Conservation (phyloP, 2,329 filamentous ascomycete genomes). For the Aspergillus ustus region DNA sequence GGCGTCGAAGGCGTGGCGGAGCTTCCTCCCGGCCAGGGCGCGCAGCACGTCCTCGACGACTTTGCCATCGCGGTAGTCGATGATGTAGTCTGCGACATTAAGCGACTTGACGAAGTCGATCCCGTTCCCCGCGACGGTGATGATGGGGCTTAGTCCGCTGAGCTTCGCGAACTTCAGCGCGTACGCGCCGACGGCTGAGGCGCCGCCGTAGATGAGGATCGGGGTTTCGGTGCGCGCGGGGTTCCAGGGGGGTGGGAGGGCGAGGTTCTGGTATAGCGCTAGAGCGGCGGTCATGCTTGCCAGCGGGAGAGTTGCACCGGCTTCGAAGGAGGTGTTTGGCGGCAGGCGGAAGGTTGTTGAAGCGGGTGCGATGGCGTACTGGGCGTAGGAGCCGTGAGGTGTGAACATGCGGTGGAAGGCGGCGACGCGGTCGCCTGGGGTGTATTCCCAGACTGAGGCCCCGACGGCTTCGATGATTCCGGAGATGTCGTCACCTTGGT, state of each 20-base stretch:
- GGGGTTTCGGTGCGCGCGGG: not conserved
- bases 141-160: not conserved
- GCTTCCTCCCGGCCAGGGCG: not conserved
- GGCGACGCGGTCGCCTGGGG: conserved; percentile 57
- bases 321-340: not conserved
- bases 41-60: not conserved
- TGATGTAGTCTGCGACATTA: not conserved
- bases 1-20: not conserved
- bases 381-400: conserved; percentile 55
- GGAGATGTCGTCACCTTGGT: not conserved
- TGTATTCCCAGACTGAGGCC: conserved; percentile 56
- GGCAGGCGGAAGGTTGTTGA: conserved; percentile 51
- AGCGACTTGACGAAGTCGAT: not conserved
- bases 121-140: not conserved
- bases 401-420: conserved; percentile 52
- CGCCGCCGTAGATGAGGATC: not conserved
- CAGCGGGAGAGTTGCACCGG: not conserved
- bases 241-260: not conserved
- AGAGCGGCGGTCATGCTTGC: not conserved
- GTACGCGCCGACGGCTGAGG: not conserved
- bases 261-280: not conserved
- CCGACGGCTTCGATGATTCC: conserved; percentile 51
- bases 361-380: conserved; percentile 57
- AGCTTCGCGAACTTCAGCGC: not conserved
- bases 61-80: not conserved